phyloP scores from a whole-genome alignment of 2,329 filamentous ascomycete genomes.

The Trichoderma oligosporum region DNA sequence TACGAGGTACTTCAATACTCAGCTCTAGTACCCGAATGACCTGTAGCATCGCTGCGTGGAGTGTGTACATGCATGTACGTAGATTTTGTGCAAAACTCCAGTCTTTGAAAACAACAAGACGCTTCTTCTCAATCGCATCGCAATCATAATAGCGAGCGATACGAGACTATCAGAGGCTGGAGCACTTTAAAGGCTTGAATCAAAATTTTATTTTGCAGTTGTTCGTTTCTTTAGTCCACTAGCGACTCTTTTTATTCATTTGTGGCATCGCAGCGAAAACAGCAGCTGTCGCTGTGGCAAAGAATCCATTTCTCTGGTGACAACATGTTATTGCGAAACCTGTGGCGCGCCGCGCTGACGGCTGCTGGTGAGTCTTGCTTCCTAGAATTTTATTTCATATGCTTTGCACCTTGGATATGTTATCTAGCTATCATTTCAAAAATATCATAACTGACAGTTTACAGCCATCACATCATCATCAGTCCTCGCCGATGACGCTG shows the following conservation, averaged over 20 bases:
- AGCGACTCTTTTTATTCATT: too few species aligned
- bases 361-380: conserved; percentile 27
- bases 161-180: not conserved
- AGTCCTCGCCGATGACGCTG: conserved; percentile 28
- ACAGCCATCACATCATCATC: conserved; percentile 26
- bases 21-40: too few species aligned
- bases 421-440: too few species aligned
- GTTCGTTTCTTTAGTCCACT: not conserved
- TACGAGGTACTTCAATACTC: too few species aligned
- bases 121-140: not conserved
- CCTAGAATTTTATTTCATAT: not conserved
- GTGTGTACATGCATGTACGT: too few species aligned
- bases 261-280: not conserved
- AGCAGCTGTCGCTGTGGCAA: not conserved
- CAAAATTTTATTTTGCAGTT: not conserved
- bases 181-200: not conserved
- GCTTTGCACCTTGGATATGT: not conserved
- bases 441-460: not conserved
- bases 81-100: not conserved
- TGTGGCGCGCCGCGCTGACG: conserved; percentile 31
- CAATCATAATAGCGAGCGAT: not conserved
- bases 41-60: too few species aligned
- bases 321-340: conserved; percentile 31
- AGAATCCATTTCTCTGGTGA: not conserved
- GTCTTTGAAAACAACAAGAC: not conserved